phyloP scores from a whole-genome alignment of 805 yeast species.

The Saccharomyces eubayanus region DNA sequence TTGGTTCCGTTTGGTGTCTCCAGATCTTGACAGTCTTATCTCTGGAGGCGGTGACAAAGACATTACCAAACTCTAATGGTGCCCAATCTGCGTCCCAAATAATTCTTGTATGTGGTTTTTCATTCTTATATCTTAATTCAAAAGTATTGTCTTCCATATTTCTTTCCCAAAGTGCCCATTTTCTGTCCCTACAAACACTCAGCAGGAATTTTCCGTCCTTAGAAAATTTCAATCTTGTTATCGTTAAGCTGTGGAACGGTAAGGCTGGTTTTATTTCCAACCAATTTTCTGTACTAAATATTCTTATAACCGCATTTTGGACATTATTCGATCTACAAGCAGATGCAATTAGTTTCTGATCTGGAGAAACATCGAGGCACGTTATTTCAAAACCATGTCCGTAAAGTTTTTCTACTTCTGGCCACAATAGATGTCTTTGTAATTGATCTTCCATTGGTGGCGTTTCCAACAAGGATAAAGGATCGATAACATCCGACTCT shows the following conservation, averaged over 20 bases:
- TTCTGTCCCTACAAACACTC: conserved; percentile 85
- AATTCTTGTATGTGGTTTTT: conserved; percentile 82
- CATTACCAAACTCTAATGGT: conserved; percentile 38
- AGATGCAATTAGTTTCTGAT: conserved; percentile 60
- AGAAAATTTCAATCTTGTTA: conserved; percentile 75
- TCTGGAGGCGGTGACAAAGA: conserved; percentile 80
- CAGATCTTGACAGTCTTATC: conserved; percentile 75
- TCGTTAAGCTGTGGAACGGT: conserved; percentile 71
- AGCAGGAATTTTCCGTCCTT: conserved; percentile 54
- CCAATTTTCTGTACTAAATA: conserved; percentile 58
- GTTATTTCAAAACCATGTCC: conserved; percentile 97
- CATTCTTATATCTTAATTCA: conserved; percentile 34
- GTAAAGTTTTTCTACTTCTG: conserved; percentile 87
- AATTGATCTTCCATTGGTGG: conserved; percentile 89
- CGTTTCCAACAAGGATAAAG: conserved; percentile 26
- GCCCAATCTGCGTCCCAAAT: conserved; percentile 95
- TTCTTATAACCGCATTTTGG: conserved; percentile 76
- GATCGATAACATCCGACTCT: conserved; percentile 40
- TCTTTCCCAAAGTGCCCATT: conserved; percentile 65
- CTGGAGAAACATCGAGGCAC: conserved; percentile 63
- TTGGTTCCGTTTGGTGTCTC: conserved; percentile 36
- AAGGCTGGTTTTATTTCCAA: conserved; percentile 50
- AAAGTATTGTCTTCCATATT: conserved; percentile 33
- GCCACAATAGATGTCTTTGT: conserved; percentile 89
- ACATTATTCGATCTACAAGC: conserved; percentile 85